Base-by-base conservation (phyloP, 2,329 filamentous ascomycete species). In the Colletotrichum navitas region DNA sequence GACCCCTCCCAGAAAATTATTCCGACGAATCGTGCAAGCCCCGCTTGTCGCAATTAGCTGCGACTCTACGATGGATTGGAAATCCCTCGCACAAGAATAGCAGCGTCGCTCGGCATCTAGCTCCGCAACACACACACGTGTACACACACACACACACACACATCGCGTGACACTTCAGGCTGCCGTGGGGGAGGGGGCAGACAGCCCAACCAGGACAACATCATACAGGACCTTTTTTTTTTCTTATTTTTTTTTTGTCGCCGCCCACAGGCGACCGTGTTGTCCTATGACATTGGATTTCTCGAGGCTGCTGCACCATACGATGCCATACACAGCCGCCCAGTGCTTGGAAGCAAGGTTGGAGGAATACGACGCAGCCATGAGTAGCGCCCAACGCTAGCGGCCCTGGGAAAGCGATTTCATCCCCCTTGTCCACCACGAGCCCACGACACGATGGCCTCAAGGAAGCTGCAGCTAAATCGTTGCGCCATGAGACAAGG, bases 371-470 rank as follows among this genome's bases (percentile, higher is more conserved):
- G 59, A 41, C 49, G 32, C 41, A 14, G 26, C 55, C 49, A 63
- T 45, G 60, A 63, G 66, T 64, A 68, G 65, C 65, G 65, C 65
- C 34, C 32, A 63, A 61, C 65, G 58, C 55, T 60, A 47, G 52
- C 63, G 47, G 47, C 34, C 29, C 47, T 63, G 18, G 43, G 32
- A 29, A 41, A 24, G n/a, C 32, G 32, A 45, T n/a, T 26, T 32
- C 45, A 29, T 21, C 8, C 11, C 24, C 18, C 10, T 34, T 52
- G 32, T 63, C 47, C 34, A 49, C 21, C 60, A 49, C 21, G 43
- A 61, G 21, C 12, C 34, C 60, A 26, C 60, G 52, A 36, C 18
- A 12, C 12, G 60, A 63, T 16, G 18, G 7, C 45, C 47, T 18
- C 45, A 8, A 43, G 24, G 34, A 43, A 26, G 24, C 43, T 26